A percentile compares a stretch with the other conserved stretches of the same genome.
Evolutionary conservation across 2,329 filamentous ascomycete genomes (phyloP).

Genomic region (Chaetomium sp.): DNA sequence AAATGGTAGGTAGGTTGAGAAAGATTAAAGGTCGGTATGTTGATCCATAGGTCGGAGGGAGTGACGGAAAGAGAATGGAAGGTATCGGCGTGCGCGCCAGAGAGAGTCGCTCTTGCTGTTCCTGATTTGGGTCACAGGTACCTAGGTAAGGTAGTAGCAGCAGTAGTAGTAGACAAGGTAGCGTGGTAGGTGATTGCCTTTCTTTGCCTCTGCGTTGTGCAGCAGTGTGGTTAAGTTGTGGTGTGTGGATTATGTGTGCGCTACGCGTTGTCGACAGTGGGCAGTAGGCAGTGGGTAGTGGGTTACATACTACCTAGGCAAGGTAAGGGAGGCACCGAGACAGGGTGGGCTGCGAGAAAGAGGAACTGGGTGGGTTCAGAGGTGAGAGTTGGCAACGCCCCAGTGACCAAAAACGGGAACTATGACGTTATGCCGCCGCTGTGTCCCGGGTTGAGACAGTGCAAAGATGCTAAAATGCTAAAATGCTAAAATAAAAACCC

Average conservation of each 20-base stretch:
- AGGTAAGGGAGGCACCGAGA: background rate
- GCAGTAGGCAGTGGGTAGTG: constrained; percentile 3
- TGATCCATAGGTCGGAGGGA: background rate
- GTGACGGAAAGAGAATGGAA: background rate
- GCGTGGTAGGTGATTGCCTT: background rate
- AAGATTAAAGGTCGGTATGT: background rate
- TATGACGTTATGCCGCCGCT: constrained; percentile 31
- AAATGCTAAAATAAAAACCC: constrained; percentile 6
- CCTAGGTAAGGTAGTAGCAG: too few species aligned
- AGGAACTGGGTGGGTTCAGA: constrained; percentile 7
- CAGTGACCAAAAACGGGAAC: constrained; percentile 29
- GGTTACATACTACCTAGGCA: background rate
- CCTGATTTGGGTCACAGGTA: background rate
- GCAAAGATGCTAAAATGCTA: background rate
- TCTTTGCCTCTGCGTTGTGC: background rate
- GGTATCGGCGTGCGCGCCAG: background rate
- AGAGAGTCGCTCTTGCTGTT: background rate
- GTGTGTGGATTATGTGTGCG: constrained; percentile 9
- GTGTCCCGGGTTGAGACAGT: constrained; percentile 4
- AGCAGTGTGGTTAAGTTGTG: background rate
- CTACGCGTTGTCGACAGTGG: background rate
- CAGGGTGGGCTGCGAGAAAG: background rate
- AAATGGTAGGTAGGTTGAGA: background rate
- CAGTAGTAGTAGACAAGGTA: background rate
- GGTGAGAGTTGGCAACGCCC: constrained; percentile 32